Evolutionary conservation across 2,329 filamentous ascomycete genomes (phyloP).

Genomic region (Magnaporthales sp.): DNA sequence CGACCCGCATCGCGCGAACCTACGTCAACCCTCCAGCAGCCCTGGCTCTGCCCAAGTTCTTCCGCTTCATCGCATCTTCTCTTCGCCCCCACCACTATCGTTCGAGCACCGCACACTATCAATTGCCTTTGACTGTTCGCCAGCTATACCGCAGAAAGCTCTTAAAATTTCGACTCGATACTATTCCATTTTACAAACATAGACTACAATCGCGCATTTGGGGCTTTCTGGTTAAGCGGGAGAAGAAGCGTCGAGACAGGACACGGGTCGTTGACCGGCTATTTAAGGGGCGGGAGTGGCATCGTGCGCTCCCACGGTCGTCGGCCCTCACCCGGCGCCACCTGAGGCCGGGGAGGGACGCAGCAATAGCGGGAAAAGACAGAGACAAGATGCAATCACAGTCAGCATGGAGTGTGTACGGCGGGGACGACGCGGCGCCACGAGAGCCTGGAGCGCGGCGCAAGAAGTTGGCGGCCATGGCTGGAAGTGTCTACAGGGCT

Average conservation of each 20-base stretch:
- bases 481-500: slow-evolving; percentile 46
- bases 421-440: slow-evolving; percentile 20
- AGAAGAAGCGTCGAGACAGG: slow-evolving; percentile 43
- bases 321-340: slow-evolving; percentile 3
- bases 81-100: neutral
- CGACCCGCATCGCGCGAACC: neutral
- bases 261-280: slow-evolving; percentile 32
- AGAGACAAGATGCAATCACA: neutral
- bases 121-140: slow-evolving; percentile 26
- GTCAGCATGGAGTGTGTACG: slow-evolving; percentile 12
- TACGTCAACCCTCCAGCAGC: neutral
- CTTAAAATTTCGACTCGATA: slow-evolving; percentile 65
- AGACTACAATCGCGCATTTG: slow-evolving; percentile 70
- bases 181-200: slow-evolving; percentile 61
- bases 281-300: neutral
- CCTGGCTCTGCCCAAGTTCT: neutral
- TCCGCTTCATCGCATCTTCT: neutral
- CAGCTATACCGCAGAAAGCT: slow-evolving; percentile 58
- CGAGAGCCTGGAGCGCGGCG: slow-evolving; percentile 63
- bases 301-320: neutral
- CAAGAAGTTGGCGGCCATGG: slow-evolving; percentile 64
- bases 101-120: neutral
- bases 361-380: neutral
- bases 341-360: slow-evolving; percentile 3
- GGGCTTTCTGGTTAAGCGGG: slow-evolving; percentile 58